phyloP scores from a whole-genome alignment of 2,329 filamentous ascomycete genomes.

The Trichocomaceae sp. region DNA sequence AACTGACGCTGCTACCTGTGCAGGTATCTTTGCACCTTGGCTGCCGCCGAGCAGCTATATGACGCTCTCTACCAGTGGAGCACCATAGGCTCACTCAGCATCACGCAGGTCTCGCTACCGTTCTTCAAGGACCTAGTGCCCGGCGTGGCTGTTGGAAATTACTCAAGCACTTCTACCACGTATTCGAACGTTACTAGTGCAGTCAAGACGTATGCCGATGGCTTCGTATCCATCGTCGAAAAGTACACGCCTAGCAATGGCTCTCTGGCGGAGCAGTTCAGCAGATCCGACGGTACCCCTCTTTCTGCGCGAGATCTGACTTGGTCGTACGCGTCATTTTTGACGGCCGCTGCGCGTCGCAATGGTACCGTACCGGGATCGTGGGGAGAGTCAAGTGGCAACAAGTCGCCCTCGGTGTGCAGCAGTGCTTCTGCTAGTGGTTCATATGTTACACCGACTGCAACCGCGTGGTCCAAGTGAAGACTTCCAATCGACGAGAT shows the following conservation, averaged over 20 bases:
- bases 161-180: constrained; percentile 48
- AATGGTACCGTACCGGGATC: constrained; percentile 12
- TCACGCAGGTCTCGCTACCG: constrained; percentile 57
- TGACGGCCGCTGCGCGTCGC: constrained; percentile 31
- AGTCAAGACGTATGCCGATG: constrained; percentile 58
- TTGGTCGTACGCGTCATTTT: constrained; percentile 40
- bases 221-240: constrained; percentile 43
- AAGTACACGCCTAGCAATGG: constrained; percentile 11
- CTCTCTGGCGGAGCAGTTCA: constrained; percentile 38
- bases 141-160: constrained; percentile 56
- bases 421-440: constrained; percentile 20
- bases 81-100: constrained; percentile 53
- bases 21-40: constrained; percentile 61
- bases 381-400: constrained; percentile 12
- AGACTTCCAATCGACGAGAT: too few relatives aligned
- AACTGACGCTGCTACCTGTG: not conserved
- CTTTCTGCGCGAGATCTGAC: constrained; percentile 39
- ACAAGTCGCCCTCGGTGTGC: constrained; percentile 16
- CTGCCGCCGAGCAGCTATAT: constrained; percentile 74
- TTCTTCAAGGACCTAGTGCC: constrained; percentile 66
- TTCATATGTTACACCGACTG: constrained; percentile 21
- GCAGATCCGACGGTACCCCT: constrained; percentile 27
- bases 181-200: constrained; percentile 54
- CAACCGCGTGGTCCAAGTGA: constrained; percentile 8
- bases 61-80: constrained; percentile 69